These are phyloP conservation scores for Malassezia sympodialis DNA, from an alignment of 1,284 basidiomycete genomes.

Conservation along the genomic window DNA sequence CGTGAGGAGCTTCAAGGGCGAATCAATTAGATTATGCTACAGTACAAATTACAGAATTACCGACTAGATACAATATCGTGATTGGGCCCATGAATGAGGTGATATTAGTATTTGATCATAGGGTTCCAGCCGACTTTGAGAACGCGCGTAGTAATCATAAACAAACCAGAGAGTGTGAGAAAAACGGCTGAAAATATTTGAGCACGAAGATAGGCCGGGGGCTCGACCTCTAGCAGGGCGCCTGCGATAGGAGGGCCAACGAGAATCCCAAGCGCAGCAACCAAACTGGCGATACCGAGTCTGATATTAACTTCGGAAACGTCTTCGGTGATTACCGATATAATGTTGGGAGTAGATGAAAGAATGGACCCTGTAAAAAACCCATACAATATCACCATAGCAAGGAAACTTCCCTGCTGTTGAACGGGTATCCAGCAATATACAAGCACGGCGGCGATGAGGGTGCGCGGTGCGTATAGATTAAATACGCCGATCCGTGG, in stretches of 20 bases:
- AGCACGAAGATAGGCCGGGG: neutral
- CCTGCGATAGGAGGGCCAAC: conserved; percentile 25
- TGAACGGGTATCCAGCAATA: conserved; percentile 19
- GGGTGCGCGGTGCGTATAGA: conserved; percentile 40
- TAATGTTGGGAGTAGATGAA: conserved; percentile 20
- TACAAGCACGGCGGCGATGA: conserved; percentile 30
- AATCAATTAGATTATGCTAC: conserved; percentile 10
- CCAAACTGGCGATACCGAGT: conserved; percentile 2
- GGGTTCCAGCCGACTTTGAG: neutral
- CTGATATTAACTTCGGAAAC: conserved; percentile 2
- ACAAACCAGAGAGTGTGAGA: neutral
- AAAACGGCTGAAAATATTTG: neutral
- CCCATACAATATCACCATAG: conserved; percentile 29
- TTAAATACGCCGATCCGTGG: conserved; percentile 47
- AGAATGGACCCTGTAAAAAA: conserved; percentile 30
- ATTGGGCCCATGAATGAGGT: neutral
- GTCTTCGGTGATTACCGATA: conserved; percentile 10
- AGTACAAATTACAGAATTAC: neutral
- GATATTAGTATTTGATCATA: neutral
- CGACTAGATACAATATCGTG: neutral
- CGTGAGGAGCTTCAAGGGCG: conserved; percentile 18
- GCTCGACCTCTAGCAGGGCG: conserved; percentile 8
- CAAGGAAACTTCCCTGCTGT: conserved; percentile 16
- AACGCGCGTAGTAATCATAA: neutral
- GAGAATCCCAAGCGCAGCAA: conserved; percentile 13